Evolutionary conservation across 352 stramenopile species (phyloP), one percentile per base, ranked within the genome.

Genomic region (Stramenopiles sp.): DNA sequence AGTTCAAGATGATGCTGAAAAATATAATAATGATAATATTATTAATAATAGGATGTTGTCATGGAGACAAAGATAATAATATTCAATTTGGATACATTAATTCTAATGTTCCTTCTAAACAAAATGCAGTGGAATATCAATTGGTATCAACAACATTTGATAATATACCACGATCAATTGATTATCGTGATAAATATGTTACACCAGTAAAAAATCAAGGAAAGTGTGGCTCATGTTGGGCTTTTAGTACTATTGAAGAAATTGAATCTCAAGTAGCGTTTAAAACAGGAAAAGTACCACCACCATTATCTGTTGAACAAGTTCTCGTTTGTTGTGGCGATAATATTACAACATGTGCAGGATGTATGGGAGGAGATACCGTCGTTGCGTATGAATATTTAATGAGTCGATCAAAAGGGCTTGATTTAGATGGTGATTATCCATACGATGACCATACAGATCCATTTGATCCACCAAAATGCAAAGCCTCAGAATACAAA

Each of bases 191-290:
- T n/a, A n/a, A n/a, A n/a, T n/a, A n/a, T n/a, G 74, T 83, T 0
- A 73, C 74, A 0, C 69, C 78, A n/a, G 81, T 82, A 30, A 83
- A 73, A 78, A 84, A 81, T 76, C 80, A 83, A 76, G 80, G 80
- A 32, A 7, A 83, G 63, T 84, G 30, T 69, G 90, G 79, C 7
- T 88, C 76, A 76, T 78, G 79, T 31, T 82, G 74, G 13, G 89
- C 85, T 38, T 82, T 83, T 27, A 87, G 63, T 73, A 74, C 43
- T 27, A 90, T 80, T 43, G 86, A 80, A 53, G 27, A 63, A 80
- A 78, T 76, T 73, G 31, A 32, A 88, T 63, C 7, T 82, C 20
- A 20, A 69, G 20, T 69, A 27, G 53, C 53, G 53, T 23, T 69
- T 27, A 27, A 20, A 20, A 69, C 53, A 69, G 53, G 53, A 20